Evolutionary conservation across 2,329 filamentous ascomycete genomes (phyloP).

Genomic region (Colletotrichum echinochloae): DNA sequence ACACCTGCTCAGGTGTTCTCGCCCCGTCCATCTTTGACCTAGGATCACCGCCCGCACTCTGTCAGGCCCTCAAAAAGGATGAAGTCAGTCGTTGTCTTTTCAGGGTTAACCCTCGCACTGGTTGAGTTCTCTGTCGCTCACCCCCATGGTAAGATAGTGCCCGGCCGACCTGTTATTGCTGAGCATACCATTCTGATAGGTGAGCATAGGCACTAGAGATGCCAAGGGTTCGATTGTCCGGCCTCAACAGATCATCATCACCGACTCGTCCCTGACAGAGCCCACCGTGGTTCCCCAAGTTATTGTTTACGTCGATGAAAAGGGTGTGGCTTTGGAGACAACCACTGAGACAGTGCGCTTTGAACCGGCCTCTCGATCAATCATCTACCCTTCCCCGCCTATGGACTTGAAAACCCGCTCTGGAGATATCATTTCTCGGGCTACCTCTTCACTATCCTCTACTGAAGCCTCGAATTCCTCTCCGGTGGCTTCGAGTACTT

Average conservation of each 20-base stretch:
- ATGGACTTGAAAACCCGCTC: constrained; percentile 22
- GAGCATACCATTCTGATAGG: constrained; percentile 1
- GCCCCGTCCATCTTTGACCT: background rate
- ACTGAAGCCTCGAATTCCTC: background rate
- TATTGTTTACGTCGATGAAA: constrained; percentile 71
- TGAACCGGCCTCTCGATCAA: constrained; percentile 43
- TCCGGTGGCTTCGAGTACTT: background rate
- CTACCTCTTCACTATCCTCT: background rate
- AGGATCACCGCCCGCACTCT: background rate
- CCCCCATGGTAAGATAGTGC: constrained; percentile 22
- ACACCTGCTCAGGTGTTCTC: background rate
- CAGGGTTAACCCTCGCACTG: constrained; percentile 13
- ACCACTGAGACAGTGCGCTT: constrained; percentile 52
- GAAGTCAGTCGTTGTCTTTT: constrained; percentile 21
- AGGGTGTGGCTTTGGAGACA: constrained; percentile 64
- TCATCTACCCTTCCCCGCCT: background rate
- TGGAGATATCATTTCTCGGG: background rate
- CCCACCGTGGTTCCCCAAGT: constrained; percentile 60
- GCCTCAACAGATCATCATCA: constrained; percentile 48
- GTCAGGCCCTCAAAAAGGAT: constrained; percentile 4
- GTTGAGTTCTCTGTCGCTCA: constrained; percentile 30
- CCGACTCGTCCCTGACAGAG: constrained; percentile 51
- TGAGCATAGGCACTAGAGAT: constrained; percentile 30
- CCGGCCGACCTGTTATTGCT: too few relatives aligned
- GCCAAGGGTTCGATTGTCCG: background rate